These are phyloP conservation scores for Poteriospumella lacustris DNA, from an alignment of 108 stramenopile genomes.

Conservation along the genomic window DNA sequence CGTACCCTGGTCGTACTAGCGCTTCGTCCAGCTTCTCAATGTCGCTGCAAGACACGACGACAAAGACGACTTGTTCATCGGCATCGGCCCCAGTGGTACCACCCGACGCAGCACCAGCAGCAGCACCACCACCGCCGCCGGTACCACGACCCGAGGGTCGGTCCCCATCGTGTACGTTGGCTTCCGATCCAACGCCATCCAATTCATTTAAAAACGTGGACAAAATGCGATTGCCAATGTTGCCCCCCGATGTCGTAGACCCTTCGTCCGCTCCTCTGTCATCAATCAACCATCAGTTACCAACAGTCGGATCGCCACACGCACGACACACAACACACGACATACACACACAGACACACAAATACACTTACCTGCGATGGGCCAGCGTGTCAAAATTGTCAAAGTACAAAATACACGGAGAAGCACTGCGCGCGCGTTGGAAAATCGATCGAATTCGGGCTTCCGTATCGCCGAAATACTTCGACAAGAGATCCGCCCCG, in stretches of 20 bases:
- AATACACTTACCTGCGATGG: not conserved
- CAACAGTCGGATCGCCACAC: too few relatives aligned
- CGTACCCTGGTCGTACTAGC: constrained; percentile 25
- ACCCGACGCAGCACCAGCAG: not conserved
- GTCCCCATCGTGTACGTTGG: not conserved
- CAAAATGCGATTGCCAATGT: not conserved
- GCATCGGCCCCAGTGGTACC: not conserved
- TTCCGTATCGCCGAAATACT: constrained; percentile 26
- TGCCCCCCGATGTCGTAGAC: not conserved
- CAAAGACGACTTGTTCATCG: not conserved
- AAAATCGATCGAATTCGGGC: not conserved
- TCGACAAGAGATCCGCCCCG: not conserved
- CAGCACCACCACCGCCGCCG: not conserved
- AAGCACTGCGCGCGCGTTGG: not conserved
- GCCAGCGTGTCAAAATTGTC: constrained; percentile 23
- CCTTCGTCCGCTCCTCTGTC: not conserved
- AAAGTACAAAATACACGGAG: constrained; percentile 13
- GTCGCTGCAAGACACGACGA: not conserved
- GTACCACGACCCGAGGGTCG: too few relatives aligned
- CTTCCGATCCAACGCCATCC: constrained; percentile 5
- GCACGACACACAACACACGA: too few relatives aligned
- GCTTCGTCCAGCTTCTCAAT: constrained; percentile 23
- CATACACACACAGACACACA: too few relatives aligned
- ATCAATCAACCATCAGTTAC: too few relatives aligned
- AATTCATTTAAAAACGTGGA: constrained; percentile 31